phyloP scores from a whole-genome alignment of 108 stramenopile genomes.

The Nitzschia putrida region DNA sequence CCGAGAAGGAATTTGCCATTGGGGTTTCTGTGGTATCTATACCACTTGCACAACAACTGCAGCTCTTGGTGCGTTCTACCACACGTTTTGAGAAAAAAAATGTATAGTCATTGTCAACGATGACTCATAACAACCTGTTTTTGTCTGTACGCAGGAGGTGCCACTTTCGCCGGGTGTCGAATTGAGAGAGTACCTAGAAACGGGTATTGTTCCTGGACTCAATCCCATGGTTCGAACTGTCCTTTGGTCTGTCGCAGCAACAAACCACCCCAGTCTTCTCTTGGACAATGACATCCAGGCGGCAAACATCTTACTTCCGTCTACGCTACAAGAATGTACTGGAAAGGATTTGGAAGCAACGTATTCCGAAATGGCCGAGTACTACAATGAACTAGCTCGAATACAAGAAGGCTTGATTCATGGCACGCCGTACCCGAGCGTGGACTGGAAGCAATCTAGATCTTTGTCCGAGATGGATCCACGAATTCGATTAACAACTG shows the following conservation, averaged over 20 bases:
- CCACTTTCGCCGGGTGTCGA: background rate
- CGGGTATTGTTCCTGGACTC: constrained; percentile 17
- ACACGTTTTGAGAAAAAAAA: no score
- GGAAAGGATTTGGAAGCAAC: constrained; percentile 11
- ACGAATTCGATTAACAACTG: constrained; percentile 20
- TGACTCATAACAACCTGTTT: no score
- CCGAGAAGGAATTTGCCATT: constrained; percentile 12
- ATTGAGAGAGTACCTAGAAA: background rate
- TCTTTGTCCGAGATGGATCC: background rate
- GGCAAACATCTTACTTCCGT: background rate
- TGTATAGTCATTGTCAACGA: no score
- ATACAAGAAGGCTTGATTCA: constrained; percentile 43
- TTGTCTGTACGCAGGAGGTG: background rate
- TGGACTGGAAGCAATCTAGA: constrained; percentile 1
- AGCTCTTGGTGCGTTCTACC: background rate
- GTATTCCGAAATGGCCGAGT: constrained; percentile 33
- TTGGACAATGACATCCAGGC: constrained; percentile 8
- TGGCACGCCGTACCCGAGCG: constrained; percentile 3
- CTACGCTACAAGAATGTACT: constrained; percentile 8
- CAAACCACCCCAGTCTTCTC: background rate
- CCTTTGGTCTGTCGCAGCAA: constrained; percentile 13
- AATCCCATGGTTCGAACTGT: constrained; percentile 39
- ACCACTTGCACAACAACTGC: background rate
- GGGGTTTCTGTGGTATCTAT: constrained; percentile 23
- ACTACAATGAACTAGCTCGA: constrained; percentile 55